phyloP scores from a whole-genome alignment of 2,329 filamentous ascomycete species.

The Decorospora gaudefroyi region DNA sequence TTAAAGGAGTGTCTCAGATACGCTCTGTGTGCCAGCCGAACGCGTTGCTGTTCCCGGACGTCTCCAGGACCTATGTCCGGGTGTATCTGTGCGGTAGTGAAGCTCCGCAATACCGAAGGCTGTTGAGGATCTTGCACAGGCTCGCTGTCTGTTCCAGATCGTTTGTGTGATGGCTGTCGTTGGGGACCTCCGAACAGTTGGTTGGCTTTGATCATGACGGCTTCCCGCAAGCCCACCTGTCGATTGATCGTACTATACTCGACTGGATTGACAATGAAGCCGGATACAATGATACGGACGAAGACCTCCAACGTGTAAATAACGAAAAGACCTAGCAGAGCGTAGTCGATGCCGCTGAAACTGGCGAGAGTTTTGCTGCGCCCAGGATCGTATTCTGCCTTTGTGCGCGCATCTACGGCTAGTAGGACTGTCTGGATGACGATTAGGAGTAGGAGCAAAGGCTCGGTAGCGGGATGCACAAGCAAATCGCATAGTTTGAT shows the following conservation, averaged over 20 bases:
- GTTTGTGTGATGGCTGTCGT: slow-evolving; percentile 68
- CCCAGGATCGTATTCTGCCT: slow-evolving; percentile 64
- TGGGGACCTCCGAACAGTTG: slow-evolving; percentile 77
- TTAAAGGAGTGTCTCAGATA: slow-evolving; percentile 97
- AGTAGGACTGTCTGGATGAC: slow-evolving; percentile 86
- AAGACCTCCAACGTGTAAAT: slow-evolving; percentile 87
- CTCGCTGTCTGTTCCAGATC: slow-evolving; percentile 49
- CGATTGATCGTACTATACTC: slow-evolving; percentile 92
- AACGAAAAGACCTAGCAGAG: slow-evolving; percentile 79
- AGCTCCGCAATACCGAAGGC: slow-evolving; percentile 72
- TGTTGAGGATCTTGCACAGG: slow-evolving; percentile 48
- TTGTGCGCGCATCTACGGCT: slow-evolving; percentile 76
- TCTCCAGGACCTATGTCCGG: slow-evolving; percentile 60
- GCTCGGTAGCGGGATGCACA: slow-evolving; percentile 85
- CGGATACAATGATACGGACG: slow-evolving; percentile 87
- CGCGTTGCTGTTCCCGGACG: slow-evolving; percentile 75
- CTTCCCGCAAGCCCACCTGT: slow-evolving; percentile 72
- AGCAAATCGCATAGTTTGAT: slow-evolving; percentile 78
- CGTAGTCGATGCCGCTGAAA: slow-evolving; percentile 76
- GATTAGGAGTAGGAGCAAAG: slow-evolving; percentile 83
- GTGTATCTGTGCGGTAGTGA: slow-evolving; percentile 71
- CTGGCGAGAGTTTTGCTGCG: slow-evolving; percentile 61
- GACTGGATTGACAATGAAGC: slow-evolving; percentile 83
- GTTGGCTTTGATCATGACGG: slow-evolving; percentile 74
- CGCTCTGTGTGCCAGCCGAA: slow-evolving; percentile 84